Evolutionary conservation across 2,329 filamentous ascomycete species (phyloP).

Genomic region (Ascochyta koolunga): DNA sequence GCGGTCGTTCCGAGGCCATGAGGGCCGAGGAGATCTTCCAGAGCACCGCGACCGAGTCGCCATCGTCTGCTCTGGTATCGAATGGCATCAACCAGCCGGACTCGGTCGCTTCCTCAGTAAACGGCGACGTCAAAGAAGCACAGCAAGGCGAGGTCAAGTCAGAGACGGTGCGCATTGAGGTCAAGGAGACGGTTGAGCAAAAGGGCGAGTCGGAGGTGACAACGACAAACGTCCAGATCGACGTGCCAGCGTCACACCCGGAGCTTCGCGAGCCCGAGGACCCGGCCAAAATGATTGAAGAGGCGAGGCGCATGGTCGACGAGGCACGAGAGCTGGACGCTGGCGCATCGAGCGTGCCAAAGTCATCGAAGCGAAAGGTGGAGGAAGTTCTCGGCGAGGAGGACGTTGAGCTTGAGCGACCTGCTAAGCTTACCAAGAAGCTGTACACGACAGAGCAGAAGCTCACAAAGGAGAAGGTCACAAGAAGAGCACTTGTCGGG

Average conservation of each 20-base stretch:
- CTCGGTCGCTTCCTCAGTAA: slow-evolving; percentile 46
- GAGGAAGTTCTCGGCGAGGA: slow-evolving; percentile 66
- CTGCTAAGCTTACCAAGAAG: slow-evolving; percentile 77
- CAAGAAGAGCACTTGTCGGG: slow-evolving; percentile 83
- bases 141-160: slow-evolving; percentile 28
- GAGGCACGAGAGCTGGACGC: slow-evolving; percentile 64
- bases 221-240: slow-evolving; percentile 75
- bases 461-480: slow-evolving; percentile 82
- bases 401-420: slow-evolving; percentile 57
- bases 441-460: slow-evolving; percentile 68
- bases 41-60: slow-evolving; percentile 54
- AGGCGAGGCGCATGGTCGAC: slow-evolving; percentile 87
- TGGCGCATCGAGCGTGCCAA: slow-evolving; percentile 23
- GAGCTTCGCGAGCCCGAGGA: slow-evolving; percentile 78
- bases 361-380: slow-evolving; percentile 47
- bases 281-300: slow-evolving; percentile 80
- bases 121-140: slow-evolving; percentile 45
- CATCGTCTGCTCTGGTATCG: slow-evolving; percentile 52
- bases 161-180: slow-evolving; percentile 69
- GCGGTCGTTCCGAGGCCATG: slow-evolving; percentile 35
- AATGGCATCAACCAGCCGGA: slow-evolving; percentile 47
- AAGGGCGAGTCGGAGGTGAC: slow-evolving; percentile 69
- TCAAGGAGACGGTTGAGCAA: slow-evolving; percentile 68
- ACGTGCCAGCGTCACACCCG: slow-evolving; percentile 70
- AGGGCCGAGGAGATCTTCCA: slow-evolving; percentile 49